Evolutionary conservation across 1,139 yeast species (phyloP).

Genomic region (Zhuliangozyma parablackwelliae): DNA sequence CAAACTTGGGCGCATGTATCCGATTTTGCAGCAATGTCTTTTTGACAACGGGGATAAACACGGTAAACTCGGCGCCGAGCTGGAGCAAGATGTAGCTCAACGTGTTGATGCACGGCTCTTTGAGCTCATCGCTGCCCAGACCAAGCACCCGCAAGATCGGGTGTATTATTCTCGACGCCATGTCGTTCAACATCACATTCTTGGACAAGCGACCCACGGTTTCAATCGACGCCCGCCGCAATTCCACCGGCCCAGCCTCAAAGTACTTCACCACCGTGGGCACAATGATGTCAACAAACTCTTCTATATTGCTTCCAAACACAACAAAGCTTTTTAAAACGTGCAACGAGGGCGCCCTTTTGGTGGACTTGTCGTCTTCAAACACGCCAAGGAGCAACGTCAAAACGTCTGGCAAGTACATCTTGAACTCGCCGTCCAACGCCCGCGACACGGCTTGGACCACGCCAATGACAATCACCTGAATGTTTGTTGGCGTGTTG

Average conservation of each 20-base stretch:
- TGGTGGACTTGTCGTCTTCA: conserved; percentile 69
- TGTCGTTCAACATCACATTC: conserved; percentile 70
- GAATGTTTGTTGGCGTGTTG: conserved; percentile 56
- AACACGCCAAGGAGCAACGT: conserved; percentile 73
- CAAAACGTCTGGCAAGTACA: conserved; percentile 72
- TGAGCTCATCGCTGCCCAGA: conserved; percentile 57
- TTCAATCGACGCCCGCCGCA: conserved; percentile 74
- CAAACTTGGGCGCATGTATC: conserved; percentile 72
- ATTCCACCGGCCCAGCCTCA: conserved; percentile 58
- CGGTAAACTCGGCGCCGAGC: conserved; percentile 78
- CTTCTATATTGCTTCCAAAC: conserved; percentile 85
- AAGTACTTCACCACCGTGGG: conserved; percentile 82
- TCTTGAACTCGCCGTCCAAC: conserved; percentile 86
- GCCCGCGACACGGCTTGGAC: conserved; percentile 85
- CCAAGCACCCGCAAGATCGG: conserved; percentile 70
- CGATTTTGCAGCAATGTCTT: conserved; percentile 61
- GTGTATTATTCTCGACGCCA: conserved; percentile 88
- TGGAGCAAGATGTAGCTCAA: conserved; percentile 74
- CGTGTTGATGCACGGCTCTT: conserved; percentile 68
- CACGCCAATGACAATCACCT: conserved; percentile 73
- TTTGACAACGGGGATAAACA: conserved; percentile 83
- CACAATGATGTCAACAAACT: conserved; percentile 77
- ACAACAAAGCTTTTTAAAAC: conserved; percentile 85
- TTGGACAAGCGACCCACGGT: conserved; percentile 80
- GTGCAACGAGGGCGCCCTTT: conserved; percentile 63